Base-by-base conservation (phyloP, 148 eudicot genomes). In the Rhododendron mucronatum region DNA sequence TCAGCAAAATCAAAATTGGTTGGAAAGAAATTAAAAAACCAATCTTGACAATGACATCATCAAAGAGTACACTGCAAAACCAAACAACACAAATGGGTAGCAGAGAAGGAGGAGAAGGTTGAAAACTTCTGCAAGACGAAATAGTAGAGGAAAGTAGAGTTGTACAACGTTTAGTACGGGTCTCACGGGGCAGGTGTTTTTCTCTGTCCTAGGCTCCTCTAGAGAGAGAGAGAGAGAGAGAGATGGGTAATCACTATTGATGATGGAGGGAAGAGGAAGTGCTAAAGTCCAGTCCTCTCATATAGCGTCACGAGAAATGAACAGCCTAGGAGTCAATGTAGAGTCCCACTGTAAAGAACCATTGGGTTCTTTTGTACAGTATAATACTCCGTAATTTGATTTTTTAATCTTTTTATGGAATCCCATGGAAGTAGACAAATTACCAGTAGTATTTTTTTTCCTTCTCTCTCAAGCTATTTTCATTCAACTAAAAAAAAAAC, bases 141-240 rank as follows among this genome's bases (percentile, higher is more conserved):
- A 83, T 51, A 82, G 35, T 28, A 61, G 71, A 82, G 57, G 84
- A 63, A 69, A 44, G 78, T 75, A 63, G 37, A 50, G 12, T 26
- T 21, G 85, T 75, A 33, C 78, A 85, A 33, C 74, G 87, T 87
- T 87, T 88, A 73, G 86, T 78, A 85, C 84, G 84, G 82, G 51
- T 84, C 86, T 86, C 91, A 88, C 88, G 92, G 86, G 85, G 85
- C 92, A 91, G 92, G 91, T 91, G 90, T 86, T 90, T 87, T 77
- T 74, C 75, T 63, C 61, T 81, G 82, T 86, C 86, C 12, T 7
- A 63, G 84, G 82, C 86, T 81, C 84, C 15, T 3, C 23, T 77
- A 20, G 73, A 16, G 88, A 83, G 87, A 73, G 53, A 84, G 69
- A 28, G 81, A 20, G 73, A 16, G 86, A 83, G 87, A 73, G 79